Evolutionary conservation across 2,329 filamentous ascomycete genomes (phyloP).

Genomic region (Hymenoscyphus scutula): DNA sequence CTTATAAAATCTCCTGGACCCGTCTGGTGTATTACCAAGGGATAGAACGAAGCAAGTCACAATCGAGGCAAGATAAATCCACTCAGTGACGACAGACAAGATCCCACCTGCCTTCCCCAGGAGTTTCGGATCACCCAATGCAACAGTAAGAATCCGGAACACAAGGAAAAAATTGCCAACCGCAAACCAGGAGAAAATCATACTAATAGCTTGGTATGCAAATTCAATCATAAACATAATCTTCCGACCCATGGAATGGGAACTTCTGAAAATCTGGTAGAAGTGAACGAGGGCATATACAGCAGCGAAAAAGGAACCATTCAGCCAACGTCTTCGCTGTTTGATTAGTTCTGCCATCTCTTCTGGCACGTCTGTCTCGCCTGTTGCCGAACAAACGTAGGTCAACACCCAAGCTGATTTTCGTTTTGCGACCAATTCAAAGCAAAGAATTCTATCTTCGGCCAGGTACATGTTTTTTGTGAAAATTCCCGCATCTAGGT

Average conservation of each 20-base stretch:
- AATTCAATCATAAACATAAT: constrained; percentile 68
- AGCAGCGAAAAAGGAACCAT: constrained; percentile 71
- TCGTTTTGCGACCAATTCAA: constrained; percentile 68
- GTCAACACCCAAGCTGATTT: constrained; percentile 70
- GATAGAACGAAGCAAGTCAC: constrained; percentile 92
- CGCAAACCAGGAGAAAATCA: constrained; percentile 71
- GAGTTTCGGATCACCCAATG: constrained; percentile 66
- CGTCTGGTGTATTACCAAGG: constrained; percentile 87
- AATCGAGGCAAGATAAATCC: constrained; percentile 85
- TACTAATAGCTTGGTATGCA: constrained; percentile 64
- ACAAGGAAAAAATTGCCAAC: constrained; percentile 40
- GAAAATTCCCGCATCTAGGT: constrained; percentile 56
- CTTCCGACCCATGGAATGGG: constrained; percentile 64
- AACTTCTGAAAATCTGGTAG: constrained; percentile 66
- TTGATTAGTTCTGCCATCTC: constrained; percentile 69
- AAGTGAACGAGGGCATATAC: constrained; percentile 71
- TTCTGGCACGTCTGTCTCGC: constrained; percentile 71
- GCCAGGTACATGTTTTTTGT: constrained; percentile 67
- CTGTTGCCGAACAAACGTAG: constrained; percentile 68
- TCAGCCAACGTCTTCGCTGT: constrained; percentile 69
- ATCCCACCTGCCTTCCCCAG: constrained; percentile 74
- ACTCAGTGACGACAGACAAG: constrained; percentile 87
- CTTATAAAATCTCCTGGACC: constrained; percentile 87
- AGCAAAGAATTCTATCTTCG: constrained; percentile 59
- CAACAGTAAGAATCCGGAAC: constrained; percentile 71